A percentile compares a stretch with the other conserved stretches of the same genome.
phyloP scores from a whole-genome alignment of 768 basidiomycete species.

The Termitomyces sp. region DNA sequence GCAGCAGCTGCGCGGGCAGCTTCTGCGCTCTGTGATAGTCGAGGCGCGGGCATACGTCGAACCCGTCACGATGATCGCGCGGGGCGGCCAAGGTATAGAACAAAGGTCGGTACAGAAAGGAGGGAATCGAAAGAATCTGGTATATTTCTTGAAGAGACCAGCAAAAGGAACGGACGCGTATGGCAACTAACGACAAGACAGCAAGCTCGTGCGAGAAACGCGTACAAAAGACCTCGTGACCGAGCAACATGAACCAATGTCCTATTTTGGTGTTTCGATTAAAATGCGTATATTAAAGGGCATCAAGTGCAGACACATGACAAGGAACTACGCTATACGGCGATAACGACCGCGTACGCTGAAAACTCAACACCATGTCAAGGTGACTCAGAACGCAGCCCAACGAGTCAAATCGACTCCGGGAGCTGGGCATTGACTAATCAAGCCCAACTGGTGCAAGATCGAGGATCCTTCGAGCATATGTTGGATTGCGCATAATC shows the following conservation, averaged over 20 bases:
- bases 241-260: slow-evolving; percentile 20
- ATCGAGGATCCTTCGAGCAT: slow-evolving; percentile 10
- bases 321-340: neutral
- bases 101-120: neutral
- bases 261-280: slow-evolving; percentile 17
- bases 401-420: slow-evolving; percentile 1
- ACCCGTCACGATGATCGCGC: neutral
- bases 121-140: neutral
- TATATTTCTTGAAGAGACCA: slow-evolving; percentile 2
- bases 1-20: slow-evolving; percentile 80
- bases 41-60: slow-evolving; percentile 39
- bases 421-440: slow-evolving; percentile 1
- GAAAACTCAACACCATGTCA: slow-evolving; percentile 7
- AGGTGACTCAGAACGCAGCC: slow-evolving; percentile 9
- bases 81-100: neutral
- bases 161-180: slow-evolving; percentile 15
- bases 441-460: slow-evolving; percentile 6
- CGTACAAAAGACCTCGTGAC: slow-evolving; percentile 15
- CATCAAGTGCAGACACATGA: neutral
- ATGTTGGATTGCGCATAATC: slow-evolving; percentile 16
- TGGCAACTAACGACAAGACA: neutral
- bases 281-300: neutral
- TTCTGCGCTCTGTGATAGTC: slow-evolving; percentile 53
- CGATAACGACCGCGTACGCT: neutral
- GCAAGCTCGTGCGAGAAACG: slow-evolving; percentile 7